Evolutionary conservation across 2,329 filamentous ascomycete genomes (phyloP).

Genomic region (Neofusicoccum umdonicola): DNA sequence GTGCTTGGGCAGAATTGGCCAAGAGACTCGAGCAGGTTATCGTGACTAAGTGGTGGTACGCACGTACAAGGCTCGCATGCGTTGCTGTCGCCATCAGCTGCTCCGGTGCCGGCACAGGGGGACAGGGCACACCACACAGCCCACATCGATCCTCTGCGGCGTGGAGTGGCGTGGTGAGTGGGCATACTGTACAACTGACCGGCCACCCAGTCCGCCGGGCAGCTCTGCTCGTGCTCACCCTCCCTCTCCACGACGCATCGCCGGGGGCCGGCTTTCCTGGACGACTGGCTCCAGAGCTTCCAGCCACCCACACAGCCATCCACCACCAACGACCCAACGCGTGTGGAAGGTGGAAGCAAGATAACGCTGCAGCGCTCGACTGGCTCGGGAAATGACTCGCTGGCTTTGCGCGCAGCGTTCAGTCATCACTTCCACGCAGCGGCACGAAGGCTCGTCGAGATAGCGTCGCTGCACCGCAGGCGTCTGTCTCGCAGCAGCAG

Average conservation of each 20-base stretch:
- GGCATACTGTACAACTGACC: not conserved
- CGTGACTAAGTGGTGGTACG: not conserved
- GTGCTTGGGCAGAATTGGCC: not conserved
- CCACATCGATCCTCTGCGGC: not conserved
- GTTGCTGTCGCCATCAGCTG: not conserved
- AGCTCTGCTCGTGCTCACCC: too few relatives aligned
- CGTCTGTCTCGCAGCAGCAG: too few relatives aligned
- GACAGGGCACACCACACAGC: too few relatives aligned
- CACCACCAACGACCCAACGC: too few relatives aligned
- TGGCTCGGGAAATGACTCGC: conserved; percentile 1
- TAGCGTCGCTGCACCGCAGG: not conserved
- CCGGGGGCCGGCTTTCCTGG: not conserved
- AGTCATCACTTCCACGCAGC: not conserved
- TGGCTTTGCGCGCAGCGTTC: not conserved
- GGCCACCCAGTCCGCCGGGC: too few relatives aligned
- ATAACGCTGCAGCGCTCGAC: not conserved
- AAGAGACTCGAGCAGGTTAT: not conserved
- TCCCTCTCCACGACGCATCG: too few relatives aligned
- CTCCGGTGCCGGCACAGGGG: not conserved
- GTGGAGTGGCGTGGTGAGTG: not conserved
- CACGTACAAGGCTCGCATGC: not conserved
- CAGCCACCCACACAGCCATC: too few relatives aligned
- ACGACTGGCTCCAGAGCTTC: not conserved
- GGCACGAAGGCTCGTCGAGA: not conserved
- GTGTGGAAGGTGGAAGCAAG: not conserved